Evolutionary conservation across 768 basidiomycete genomes (phyloP).

Genomic region (Pleurotus ostreatus): DNA sequence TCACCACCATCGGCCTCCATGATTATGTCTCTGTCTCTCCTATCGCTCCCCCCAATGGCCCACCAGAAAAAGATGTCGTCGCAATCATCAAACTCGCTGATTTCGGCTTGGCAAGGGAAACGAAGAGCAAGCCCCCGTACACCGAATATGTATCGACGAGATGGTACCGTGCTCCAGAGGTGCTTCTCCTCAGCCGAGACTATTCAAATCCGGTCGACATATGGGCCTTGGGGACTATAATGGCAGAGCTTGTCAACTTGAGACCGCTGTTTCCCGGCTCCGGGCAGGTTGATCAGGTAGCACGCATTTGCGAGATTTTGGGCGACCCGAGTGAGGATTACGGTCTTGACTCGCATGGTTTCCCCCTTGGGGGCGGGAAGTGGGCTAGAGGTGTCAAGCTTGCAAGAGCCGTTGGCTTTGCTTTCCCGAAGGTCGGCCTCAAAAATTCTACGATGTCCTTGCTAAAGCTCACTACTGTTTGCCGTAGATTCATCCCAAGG

Average conservation of each 20-base stretch:
- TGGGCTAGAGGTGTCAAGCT: slow-evolving; percentile 87
- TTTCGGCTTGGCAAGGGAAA: slow-evolving; percentile 94
- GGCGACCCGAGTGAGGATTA: slow-evolving; percentile 89
- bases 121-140: slow-evolving; percentile 83
- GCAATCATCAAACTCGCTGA: slow-evolving; percentile 98
- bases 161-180: slow-evolving; percentile 99
- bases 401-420: slow-evolving; percentile 81
- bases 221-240: slow-evolving; percentile 99
- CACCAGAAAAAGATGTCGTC: slow-evolving; percentile 88
- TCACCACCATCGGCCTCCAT: slow-evolving; percentile 93
- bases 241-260: slow-evolving; percentile 94
- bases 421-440: slow-evolving; percentile 78
- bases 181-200: slow-evolving; percentile 84
- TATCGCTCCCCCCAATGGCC: slow-evolving; percentile 53
- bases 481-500: slow-evolving; percentile 56
- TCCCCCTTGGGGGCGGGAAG: slow-evolving; percentile 76
- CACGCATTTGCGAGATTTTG: slow-evolving; percentile 85
- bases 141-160: slow-evolving; percentile 99
- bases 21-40: slow-evolving; percentile 87
- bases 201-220: slow-evolving; percentile 98
- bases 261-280: slow-evolving; percentile 94
- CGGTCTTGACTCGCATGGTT: slow-evolving; percentile 67
- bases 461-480: slow-evolving; percentile 6
- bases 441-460: slow-evolving; percentile 8
- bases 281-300: slow-evolving; percentile 90